These are phyloP conservation scores for Talaromyces sp. DNA, from an alignment of 2,329 filamentous ascomycete genomes.

Conservation along the genomic window DNA sequence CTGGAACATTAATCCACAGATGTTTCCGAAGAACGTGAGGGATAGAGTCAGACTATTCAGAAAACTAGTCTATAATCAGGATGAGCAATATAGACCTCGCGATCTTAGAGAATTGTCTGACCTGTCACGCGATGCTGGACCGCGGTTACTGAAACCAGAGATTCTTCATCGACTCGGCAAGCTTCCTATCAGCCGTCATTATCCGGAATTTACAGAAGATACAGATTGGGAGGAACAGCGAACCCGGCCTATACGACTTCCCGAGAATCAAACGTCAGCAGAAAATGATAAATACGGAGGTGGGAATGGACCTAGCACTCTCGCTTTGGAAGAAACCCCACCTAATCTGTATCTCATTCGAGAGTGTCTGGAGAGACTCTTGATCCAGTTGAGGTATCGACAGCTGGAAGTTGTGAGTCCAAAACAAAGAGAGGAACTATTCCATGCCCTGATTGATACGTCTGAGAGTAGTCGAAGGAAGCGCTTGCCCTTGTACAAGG, in stretches of 20 bases:
- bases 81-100: not conserved
- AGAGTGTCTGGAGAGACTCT: constrained; percentile 8
- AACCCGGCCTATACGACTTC: not conserved
- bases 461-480: not conserved
- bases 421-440: not conserved
- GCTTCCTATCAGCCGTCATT: constrained; percentile 27
- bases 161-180: constrained; percentile 12
- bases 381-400: constrained; percentile 11
- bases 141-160: constrained; percentile 28
- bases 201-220: constrained; percentile 19
- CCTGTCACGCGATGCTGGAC: constrained; percentile 24
- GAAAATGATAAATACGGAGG: not conserved
- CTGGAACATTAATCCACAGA: constrained; percentile 16
- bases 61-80: constrained; percentile 17
- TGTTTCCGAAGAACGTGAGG: not conserved
- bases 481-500: not conserved
- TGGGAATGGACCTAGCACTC: not conserved
- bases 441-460: not conserved
- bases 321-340: not conserved
- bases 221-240: not conserved
- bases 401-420: not conserved
- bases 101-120: constrained; percentile 4
- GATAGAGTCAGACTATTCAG: not conserved
- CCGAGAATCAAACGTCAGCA: not conserved
- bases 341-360: constrained; percentile 7